These are phyloP conservation scores for Yamadazyma atlantica DNA, from an alignment of 1,139 yeast species.

Conservation along the genomic window DNA sequence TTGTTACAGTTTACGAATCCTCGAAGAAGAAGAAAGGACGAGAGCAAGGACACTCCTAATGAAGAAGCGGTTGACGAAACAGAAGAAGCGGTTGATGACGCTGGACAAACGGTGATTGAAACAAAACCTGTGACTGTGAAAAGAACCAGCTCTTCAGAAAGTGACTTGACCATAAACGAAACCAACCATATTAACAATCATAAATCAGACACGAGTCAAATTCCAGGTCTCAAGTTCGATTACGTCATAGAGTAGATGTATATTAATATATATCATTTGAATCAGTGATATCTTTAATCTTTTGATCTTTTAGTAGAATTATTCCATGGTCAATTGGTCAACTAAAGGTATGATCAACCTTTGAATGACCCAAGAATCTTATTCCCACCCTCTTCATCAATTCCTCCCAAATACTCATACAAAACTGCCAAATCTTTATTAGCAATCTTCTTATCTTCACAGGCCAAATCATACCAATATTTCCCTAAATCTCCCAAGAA, in stretches of 20 bases:
- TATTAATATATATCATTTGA: not conserved
- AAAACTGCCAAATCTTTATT: constrained; percentile 47
- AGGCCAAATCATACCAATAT: constrained; percentile 47
- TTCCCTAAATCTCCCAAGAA: constrained; percentile 43
- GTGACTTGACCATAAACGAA: constrained; percentile 17
- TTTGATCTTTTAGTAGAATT: too few relatives aligned
- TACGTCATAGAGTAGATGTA: constrained; percentile 9
- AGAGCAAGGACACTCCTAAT: not conserved
- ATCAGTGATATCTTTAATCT: too few relatives aligned
- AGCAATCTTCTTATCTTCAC: constrained; percentile 44
- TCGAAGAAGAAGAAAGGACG: constrained; percentile 26
- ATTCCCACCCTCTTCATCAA: constrained; percentile 19
- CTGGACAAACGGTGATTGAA: not conserved
- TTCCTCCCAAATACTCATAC: constrained; percentile 45
- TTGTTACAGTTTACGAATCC: constrained; percentile 35
- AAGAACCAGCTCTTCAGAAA: constrained; percentile 13
- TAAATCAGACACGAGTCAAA: constrained; percentile 5
- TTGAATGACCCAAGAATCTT: too few relatives aligned
- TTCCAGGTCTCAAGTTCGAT: constrained; percentile 13
- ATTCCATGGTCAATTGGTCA: too few relatives aligned
- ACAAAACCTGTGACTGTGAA: too few relatives aligned
- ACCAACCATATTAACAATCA: constrained; percentile 3
- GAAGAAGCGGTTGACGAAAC: constrained; percentile 7
- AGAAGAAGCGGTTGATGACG: constrained; percentile 1
- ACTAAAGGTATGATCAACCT: too few relatives aligned